Base-by-base conservation (phyloP, 2,329 filamentous ascomycete species). In the Colletotrichum camelliae region DNA sequence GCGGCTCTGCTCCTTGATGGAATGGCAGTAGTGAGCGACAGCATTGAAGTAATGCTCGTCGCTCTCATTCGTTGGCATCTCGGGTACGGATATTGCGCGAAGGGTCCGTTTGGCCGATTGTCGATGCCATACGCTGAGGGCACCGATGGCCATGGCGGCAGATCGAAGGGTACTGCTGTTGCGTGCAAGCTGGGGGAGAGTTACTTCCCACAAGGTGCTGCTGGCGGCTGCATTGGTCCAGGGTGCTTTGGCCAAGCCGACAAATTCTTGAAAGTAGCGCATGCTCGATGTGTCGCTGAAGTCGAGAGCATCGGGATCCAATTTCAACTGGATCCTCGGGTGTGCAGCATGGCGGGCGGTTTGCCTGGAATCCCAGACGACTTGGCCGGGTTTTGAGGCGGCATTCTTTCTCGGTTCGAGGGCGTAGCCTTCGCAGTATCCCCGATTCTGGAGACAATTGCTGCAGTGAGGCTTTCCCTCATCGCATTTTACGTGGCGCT, bases 21-120 rank as follows among this genome's bases (percentile, higher is more conserved):
- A 81, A 5, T 79, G 77, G 24, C 84, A 83, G 66, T 86, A 85
- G 67, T 85, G 82, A 4, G 79, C 77, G 6, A 86, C 75, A 0
- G 84, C 85, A 2, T 81, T 78, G 35, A 81, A 78, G 77, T 86
- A 85, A 69, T 82, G 81, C 29, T 66, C 15, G 61, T 78, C 77
- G 62, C 68, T 73, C 18, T 77, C 65, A 1, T 43, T 31, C 2
- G 29, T 65, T 8, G 64, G 55, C 15, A 29, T 39, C 12, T 31
- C 55, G 4, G 77, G 73, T n/a, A 73, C 33, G 2, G 79, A 61
- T 7, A 70, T 39, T 12, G 72, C 18, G 15, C 75, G 70, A n/a
- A 79, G 76, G 3, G 73, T 74, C 7, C 29, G 15, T 12, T 52
- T 33, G 1, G 31, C 29, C 2, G 77, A 79, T 21, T 79, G 74